Evolutionary conservation across 495 filamentous ascomycete genomes (phyloP), one percentile per base, ranked within the genome.

Genomic region (Gamarada debralockiae): DNA sequence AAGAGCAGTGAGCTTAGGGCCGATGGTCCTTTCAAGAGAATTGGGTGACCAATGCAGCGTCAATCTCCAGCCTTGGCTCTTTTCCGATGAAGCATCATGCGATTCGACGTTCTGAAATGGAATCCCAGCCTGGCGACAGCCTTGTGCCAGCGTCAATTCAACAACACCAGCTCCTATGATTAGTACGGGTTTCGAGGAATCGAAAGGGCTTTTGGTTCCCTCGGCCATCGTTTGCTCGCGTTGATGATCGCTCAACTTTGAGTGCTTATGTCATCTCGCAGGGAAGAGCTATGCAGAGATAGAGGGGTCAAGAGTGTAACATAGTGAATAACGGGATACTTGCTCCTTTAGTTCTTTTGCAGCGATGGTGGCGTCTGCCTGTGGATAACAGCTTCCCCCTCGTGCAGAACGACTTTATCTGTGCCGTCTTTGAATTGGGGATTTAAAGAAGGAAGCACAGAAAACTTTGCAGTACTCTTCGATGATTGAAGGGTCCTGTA

Each of bases 81-180:
- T 56, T 70, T 66, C 39, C 70, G 64, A 67, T 72, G 61, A 34
- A 70, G 40, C 61, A 61, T 38, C 73, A 52, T 75, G 64, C 37
- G 67, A 65, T 50, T 79, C 76, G 27, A 78, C 79, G 43, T 81
- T 65, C 49, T 73, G 69, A 58, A 75, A 74, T 4, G 73, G 70
- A 29, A 81, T 75, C 18, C 69, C 67, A 46, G 70, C 63, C 51
- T 77, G 72, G 33, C 72, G 68, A 6, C 80, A 68, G 17, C 70
- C 73, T 48, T 81, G 76, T 8, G 77, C 77, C 1, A 80, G 70
- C 14, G 71, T 68, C 1, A 81, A 67, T 23, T 75, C 78, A 12
- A 75, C 76, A 2, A 80, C 65, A 24, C 79, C 77, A 36, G 67
- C 77, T 46, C 79, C 78, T 25, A 75, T 67, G 45, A 81, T 69